Base-by-base conservation (phyloP, 345 rosid genomes). In the Arabidopsis arenosa region DNA sequence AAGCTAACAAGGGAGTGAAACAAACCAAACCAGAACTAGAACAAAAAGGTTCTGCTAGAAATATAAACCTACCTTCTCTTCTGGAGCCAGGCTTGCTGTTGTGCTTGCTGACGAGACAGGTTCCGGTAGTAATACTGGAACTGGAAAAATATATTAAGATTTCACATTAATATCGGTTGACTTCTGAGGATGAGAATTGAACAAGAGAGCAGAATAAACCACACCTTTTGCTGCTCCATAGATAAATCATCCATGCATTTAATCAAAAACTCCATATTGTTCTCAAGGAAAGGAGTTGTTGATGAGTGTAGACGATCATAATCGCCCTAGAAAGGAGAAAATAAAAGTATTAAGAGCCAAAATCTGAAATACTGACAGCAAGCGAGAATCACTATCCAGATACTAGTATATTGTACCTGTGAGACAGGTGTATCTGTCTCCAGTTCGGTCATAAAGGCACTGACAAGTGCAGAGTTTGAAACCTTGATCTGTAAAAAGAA, bases 1-100 rank as follows among this genome's bases (percentile, higher is more conserved):
- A 56, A 11, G 9, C 30, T 54, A 7, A 18, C 11, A 9, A 59
- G 30, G 17, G 53, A 17, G 53, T 33, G 18, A 60, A 59, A 59
- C 63, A 41, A 33, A 32, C 14, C 23, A 3, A 17, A 51, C n/a
- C 41, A 26, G 60, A 68, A 59, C 36, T 51, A 41, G 18, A 65
- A 26, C 43, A 32, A 66, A 18, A 35, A 18, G 32, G 39, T 73
- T 40, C 45, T 47, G 41, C 18, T 23, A 5, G 6, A 33, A 6
- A 41, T 35, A 45, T 11, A 12, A 57, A 18, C 57, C 15, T 62
- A 91, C 99, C 96, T 96, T 83, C 99, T 86, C 80, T 96, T 96
- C 80, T 96, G 99, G 80, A 96, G 91, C 99, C 99, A 93, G 63
- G 96, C 83, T 83, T 96, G 99, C 74, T 96, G 99, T 72, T 96